These are phyloP conservation scores for Alternaria conjuncta DNA, from an alignment of 2,329 filamentous ascomycete genomes.

Conservation along the genomic window DNA sequence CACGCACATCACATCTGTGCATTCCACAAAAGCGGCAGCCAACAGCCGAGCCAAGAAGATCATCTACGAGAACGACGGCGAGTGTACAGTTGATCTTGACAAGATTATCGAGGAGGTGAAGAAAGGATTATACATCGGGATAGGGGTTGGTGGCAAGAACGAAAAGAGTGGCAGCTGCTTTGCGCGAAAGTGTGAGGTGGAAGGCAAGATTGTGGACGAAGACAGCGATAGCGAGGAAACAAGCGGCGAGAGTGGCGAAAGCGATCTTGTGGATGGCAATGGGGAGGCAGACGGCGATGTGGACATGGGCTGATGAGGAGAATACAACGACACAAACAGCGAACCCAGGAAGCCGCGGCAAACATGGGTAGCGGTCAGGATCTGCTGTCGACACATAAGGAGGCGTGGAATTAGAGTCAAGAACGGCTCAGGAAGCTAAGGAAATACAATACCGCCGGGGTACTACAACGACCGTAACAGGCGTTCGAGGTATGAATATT, in stretches of 20 bases:
- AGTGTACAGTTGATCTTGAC: slow-evolving; percentile 27
- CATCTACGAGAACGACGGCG: slow-evolving; percentile 26
- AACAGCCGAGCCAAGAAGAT: slow-evolving; percentile 32
- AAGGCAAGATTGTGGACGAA: slow-evolving; percentile 31
- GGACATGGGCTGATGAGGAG: slow-evolving; percentile 13
- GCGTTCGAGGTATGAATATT: neutral
- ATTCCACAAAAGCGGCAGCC: slow-evolving; percentile 23
- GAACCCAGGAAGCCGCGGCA: neutral
- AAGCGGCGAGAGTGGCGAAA: slow-evolving; percentile 5
- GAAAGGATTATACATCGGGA: slow-evolving; percentile 29
- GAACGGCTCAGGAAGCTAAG: neutral
- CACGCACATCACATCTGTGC: slow-evolving; percentile 27
- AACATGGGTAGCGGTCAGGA: neutral
- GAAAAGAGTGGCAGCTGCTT: slow-evolving; percentile 19
- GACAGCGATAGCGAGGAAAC: slow-evolving; percentile 22
- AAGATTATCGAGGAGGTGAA: slow-evolving; percentile 32
- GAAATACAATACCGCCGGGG: neutral
- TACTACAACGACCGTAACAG: neutral
- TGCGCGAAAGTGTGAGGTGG: slow-evolving; percentile 33
- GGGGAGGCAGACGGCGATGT: slow-evolving; percentile 5
- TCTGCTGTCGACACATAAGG: neutral
- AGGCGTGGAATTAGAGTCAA: neutral
- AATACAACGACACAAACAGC: neutral
- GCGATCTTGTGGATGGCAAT: slow-evolving; percentile 7
- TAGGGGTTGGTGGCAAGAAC: slow-evolving; percentile 25